These are phyloP conservation scores for Tetrahymena borealis DNA, from an alignment of 73 alveolate genomes.

Conservation along the genomic window DNA sequence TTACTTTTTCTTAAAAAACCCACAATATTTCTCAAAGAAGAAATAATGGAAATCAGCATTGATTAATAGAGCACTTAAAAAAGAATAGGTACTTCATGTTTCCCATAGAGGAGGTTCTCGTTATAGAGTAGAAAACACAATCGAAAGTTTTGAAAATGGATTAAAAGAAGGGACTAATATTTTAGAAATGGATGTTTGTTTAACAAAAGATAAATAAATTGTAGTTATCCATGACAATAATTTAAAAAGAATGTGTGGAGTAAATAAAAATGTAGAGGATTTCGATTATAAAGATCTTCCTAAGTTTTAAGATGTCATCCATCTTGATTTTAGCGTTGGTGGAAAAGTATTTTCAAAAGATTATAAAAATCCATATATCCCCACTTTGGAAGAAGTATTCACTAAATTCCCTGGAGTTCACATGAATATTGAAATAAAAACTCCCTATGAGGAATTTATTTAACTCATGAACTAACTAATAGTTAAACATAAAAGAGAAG, in stretches of 20 bases:
- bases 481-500: slow-evolving; percentile 5
- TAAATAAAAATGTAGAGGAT: slow-evolving; percentile 2
- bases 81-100: neutral
- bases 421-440: slow-evolving; percentile 18
- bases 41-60: neutral
- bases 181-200: slow-evolving; percentile 39
- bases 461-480: slow-evolving; percentile 2
- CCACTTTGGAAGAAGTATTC: slow-evolving; percentile 24
- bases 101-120: slow-evolving; percentile 40
- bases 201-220: slow-evolving; percentile 36
- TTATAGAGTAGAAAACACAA: slow-evolving; percentile 33
- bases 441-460: slow-evolving; percentile 14
- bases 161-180: slow-evolving; percentile 12
- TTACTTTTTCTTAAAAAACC: neutral
- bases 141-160: slow-evolving; percentile 25
- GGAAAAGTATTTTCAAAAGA: slow-evolving; percentile 3
- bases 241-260: slow-evolving; percentile 31
- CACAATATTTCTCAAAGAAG: neutral
- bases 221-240: slow-evolving; percentile 23
- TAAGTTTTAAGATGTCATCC: slow-evolving; percentile 5
- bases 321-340: slow-evolving; percentile 34
- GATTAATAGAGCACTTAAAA: neutral
- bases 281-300: slow-evolving; percentile 27
- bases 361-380: slow-evolving; percentile 9
- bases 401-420: slow-evolving; percentile 7